Percentiles rank a stretch among this genome's conserved stretches.
phyloP scores from a whole-genome alignment of 495 filamentous ascomycete genomes.

The Penicillium ucsense region DNA sequence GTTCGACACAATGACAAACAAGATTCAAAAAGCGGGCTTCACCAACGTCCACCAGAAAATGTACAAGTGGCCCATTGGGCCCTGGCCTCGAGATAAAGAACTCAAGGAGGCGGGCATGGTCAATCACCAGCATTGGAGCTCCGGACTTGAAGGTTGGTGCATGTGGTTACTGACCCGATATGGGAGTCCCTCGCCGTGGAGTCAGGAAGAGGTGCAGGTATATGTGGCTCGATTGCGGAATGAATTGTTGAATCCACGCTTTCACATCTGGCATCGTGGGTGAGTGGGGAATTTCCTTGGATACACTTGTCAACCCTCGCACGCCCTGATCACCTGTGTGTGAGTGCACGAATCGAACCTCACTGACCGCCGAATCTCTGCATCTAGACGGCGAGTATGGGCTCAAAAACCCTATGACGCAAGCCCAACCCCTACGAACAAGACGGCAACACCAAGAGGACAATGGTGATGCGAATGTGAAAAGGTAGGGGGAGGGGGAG shows the following conservation, averaged over 20 bases:
- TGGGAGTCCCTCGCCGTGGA: constrained; percentile 15
- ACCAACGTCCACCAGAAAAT: constrained; percentile 27
- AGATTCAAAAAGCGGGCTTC: constrained; percentile 26
- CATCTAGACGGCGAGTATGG: constrained; percentile 1
- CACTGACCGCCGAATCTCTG: neutral
- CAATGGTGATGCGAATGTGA: neutral
- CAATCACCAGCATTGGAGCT: constrained; percentile 48
- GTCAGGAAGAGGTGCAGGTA: constrained; percentile 16
- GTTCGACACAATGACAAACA: constrained; percentile 9
- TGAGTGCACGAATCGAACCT: no score
- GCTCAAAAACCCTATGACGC: neutral
- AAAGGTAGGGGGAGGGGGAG: no score
- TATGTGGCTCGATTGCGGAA: constrained; percentile 11
- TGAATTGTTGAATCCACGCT: constrained; percentile 13
- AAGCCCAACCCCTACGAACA: neutral
- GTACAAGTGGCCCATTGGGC: constrained; percentile 57
- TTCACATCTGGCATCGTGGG: constrained; percentile 8
- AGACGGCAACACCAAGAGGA: neutral
- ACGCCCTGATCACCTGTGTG: no score
- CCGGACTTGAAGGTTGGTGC: constrained; percentile 16
- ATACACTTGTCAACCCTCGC: neutral
- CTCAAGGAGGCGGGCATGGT: constrained; percentile 57
- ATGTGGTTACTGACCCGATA: constrained; percentile 20
- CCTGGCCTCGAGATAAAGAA: constrained; percentile 54
- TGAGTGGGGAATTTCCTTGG: neutral